Evolutionary conservation across 306 rosid species (phyloP).

Genomic region (Parietaria judaica): DNA sequence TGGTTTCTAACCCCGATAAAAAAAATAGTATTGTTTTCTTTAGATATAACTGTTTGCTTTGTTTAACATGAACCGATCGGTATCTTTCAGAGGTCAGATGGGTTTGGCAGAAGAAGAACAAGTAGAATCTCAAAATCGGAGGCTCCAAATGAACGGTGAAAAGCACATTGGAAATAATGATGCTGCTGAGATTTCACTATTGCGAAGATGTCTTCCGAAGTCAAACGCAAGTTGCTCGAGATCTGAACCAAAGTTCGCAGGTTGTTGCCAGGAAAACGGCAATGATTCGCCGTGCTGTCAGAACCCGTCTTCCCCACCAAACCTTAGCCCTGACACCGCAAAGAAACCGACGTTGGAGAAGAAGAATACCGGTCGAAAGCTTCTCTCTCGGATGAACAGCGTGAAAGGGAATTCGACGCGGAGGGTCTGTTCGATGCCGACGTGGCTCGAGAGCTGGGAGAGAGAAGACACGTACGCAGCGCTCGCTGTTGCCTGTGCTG

Average conservation of each 20-base stretch:
- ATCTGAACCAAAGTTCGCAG: slow-evolving; percentile 25
- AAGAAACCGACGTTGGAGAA: slow-evolving; percentile 33
- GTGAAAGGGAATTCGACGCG: slow-evolving; percentile 41
- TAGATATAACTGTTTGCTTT: no score
- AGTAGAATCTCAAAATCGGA: slow-evolving; percentile 41
- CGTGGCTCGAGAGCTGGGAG: slow-evolving; percentile 88
- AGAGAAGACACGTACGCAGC: slow-evolving; percentile 82
- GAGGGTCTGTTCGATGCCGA: slow-evolving; percentile 52
- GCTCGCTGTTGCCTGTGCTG: slow-evolving; percentile 76
- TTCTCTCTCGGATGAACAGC: slow-evolving; percentile 33
- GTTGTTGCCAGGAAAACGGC: slow-evolving; percentile 46
- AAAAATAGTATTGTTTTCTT: not conserved
- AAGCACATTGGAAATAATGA: slow-evolving; percentile 28
- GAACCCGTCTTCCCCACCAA: slow-evolving; percentile 30
- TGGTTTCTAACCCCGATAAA: no score
- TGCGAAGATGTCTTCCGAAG: slow-evolving; percentile 10
- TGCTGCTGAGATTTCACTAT: slow-evolving; percentile 19
- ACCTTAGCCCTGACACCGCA: slow-evolving; percentile 23
- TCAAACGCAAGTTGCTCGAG: slow-evolving; percentile 9
- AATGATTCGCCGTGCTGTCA: slow-evolving; percentile 44
- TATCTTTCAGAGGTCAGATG: slow-evolving; percentile 82
- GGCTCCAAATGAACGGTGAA: slow-evolving; percentile 40
- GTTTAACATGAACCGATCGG: no score
- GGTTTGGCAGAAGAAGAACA: slow-evolving; percentile 79
- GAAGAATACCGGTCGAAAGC: slow-evolving; percentile 30